Percentiles rank a stretch among this genome's conserved stretches.
Conservation (phyloP, 2,329 filamentous ascomycete genomes). For the Penicillium psychrosexuale region DNA sequence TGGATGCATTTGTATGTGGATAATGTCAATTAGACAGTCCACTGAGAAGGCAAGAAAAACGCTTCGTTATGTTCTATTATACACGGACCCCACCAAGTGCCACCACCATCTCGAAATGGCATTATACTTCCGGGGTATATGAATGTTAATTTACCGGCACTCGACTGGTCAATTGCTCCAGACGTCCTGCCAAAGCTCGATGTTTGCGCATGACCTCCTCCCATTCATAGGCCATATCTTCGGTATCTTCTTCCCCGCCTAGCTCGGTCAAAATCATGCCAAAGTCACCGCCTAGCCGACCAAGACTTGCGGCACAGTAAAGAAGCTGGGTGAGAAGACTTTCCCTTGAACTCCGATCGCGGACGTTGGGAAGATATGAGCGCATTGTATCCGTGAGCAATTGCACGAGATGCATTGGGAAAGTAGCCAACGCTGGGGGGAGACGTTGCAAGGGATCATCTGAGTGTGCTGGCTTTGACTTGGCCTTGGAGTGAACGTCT, state of each 20-base stretch:
- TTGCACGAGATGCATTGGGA: conserved; percentile 77
- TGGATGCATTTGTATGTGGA: neutral
- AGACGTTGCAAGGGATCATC: conserved; percentile 49
- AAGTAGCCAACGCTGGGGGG: conserved; percentile 75
- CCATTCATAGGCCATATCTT: conserved; percentile 63
- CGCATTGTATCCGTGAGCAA: conserved; percentile 75
- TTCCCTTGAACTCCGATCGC: conserved; percentile 75
- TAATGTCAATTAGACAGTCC: neutral
- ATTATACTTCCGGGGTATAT: conserved; percentile 3
- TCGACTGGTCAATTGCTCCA: conserved; percentile 40
- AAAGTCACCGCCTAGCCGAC: conserved; percentile 87
- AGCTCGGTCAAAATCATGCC: conserved; percentile 74
- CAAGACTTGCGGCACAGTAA: conserved; percentile 88
- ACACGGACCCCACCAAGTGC: neutral
- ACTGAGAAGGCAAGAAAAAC: neutral
- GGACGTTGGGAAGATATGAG: conserved; percentile 74
- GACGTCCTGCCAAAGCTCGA: conserved; percentile 72
- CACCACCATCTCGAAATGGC: neutral
- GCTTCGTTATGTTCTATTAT: neutral
- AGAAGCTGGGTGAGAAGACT: conserved; percentile 88
- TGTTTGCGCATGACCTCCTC: conserved; percentile 86
- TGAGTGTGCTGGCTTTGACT: conserved; percentile 23
- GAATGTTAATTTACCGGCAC: conserved; percentile 17
- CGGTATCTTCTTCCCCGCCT: conserved; percentile 36
- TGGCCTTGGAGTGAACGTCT: conserved; percentile 20